Base-by-base conservation (phyloP, 2,329 filamentous ascomycete genomes). In the Fusarium sulawesiense region DNA sequence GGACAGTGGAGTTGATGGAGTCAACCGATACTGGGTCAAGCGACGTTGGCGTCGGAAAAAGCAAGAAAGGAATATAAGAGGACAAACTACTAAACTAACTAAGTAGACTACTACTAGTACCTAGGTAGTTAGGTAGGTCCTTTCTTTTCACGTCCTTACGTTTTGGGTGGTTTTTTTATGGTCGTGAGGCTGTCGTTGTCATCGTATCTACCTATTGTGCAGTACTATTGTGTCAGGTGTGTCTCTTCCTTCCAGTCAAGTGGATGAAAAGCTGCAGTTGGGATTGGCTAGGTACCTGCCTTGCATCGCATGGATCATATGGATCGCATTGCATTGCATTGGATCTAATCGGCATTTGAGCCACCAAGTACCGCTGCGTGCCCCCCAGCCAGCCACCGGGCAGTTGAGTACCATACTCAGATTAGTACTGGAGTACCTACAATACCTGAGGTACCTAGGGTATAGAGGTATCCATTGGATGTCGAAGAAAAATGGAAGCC, bases 331-430 rank as follows among this genome's bases (percentile, higher is more conserved):
- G 34, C 34, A 37, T 37, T 37, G 34, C 55, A 60, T 56, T 57
- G 54, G 48, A 68, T 69, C 67, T 58, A 46, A 66, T 66, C 59
- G 60, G 51, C 59, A 60, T 51, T 45, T 72, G 59, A 65, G 61
- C 68, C 62, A 56, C 60, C 57, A 67, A 73, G 65, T 72, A 62
- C 71, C 58, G 63, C 56, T 50, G 40, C 49, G 21, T 34, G 29
- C 37, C 60, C 56, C 13, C 27, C 60, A 56, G 51, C 41, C 46
- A 56, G 41, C 41, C 59, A 64, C 23, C 16, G 32, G 32, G 32
- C 32, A 37, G 32, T 37, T 30, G 29, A 30, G 29, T 30, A 30
- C 29, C 4, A 12, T 18, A 40, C 48, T 32, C 23, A 50, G 14
- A n/a, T 50, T 30, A 30, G 29, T 30, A 14, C 27, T 29, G 10